Conservation (phyloP, 257 asterid genomes). For the Ligustrum vulgare region DNA sequence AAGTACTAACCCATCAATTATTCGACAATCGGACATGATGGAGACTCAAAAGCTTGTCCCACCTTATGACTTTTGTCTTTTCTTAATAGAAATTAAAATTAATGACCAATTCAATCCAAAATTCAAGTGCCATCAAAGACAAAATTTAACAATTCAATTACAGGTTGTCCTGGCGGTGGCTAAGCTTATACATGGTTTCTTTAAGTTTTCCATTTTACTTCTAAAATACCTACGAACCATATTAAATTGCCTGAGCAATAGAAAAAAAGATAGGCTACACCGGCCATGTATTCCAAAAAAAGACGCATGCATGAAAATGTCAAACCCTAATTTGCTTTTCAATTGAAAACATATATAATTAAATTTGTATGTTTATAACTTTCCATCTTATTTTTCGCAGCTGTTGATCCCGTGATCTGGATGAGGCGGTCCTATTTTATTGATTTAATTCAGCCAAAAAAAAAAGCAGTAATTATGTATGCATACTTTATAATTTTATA, state of each 20-base stretch:
- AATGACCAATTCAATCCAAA: neutral
- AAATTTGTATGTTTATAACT: neutral
- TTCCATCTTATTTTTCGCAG: neutral
- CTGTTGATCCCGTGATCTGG: slow-evolving; percentile 1
- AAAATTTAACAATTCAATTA: neutral
- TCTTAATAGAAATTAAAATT: too few species aligned
- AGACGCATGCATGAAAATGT: slow-evolving; percentile 2
- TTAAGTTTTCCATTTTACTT: neutral
- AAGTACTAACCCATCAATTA: neutral
- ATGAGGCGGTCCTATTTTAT: neutral
- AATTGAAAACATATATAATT: neutral
- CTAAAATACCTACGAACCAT: neutral
- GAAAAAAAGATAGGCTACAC: neutral
- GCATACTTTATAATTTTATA: neutral
- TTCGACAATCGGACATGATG: neutral
- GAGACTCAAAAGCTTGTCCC: neutral
- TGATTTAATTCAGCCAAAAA: neutral
- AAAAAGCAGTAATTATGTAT: neutral
- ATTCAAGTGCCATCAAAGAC: neutral
- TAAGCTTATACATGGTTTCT: neutral
- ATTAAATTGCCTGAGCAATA: neutral
- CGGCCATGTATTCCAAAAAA: neutral
- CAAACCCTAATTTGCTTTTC: neutral
- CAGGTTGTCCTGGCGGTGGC: neutral
- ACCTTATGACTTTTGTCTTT: too few species aligned